Percentiles rank a stretch among this genome's conserved stretches.
These are phyloP conservation scores for Porcisia hertigi DNA, from an alignment of 208 protist genomes.

Conservation along the genomic window DNA sequence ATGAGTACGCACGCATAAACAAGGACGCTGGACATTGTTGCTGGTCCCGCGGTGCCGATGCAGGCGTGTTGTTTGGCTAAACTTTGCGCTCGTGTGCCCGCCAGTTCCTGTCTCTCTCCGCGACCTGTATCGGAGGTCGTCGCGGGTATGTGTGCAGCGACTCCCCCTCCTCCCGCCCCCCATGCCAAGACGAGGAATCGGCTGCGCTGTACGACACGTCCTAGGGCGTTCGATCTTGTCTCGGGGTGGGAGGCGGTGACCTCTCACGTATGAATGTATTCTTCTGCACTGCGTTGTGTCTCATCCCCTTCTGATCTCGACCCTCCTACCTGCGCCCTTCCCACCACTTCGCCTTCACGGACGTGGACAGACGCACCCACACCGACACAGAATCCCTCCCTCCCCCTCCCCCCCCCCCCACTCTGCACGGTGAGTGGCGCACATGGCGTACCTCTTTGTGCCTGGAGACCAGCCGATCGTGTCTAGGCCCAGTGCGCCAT, in stretches of 20 bases:
- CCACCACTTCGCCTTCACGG: too few relatives aligned
- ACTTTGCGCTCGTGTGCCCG: not conserved
- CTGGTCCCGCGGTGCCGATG: not conserved
- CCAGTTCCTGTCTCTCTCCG: not conserved
- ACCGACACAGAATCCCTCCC: too few relatives aligned
- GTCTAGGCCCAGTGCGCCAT: too few relatives aligned
- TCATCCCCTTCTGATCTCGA: too few relatives aligned
- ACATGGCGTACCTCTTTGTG: too few relatives aligned
- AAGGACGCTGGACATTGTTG: not conserved
- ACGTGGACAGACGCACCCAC: too few relatives aligned
- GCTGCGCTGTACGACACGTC: not conserved
- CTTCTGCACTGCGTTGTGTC: not conserved
- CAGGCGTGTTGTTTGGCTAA: not conserved
- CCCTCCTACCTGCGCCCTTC: too few relatives aligned
- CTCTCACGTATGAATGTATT: too few relatives aligned
- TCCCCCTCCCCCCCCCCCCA: too few relatives aligned
- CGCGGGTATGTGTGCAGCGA: not conserved
- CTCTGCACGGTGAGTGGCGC: too few relatives aligned
- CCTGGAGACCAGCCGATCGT: too few relatives aligned
- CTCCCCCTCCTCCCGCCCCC: not conserved
- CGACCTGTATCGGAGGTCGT: not conserved
- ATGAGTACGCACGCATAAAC: not conserved
- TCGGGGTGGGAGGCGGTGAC: too few relatives aligned
- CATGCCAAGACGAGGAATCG: not conserved
- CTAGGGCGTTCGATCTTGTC: not conserved